These are phyloP conservation scores for Malassezia psittaci DNA, from an alignment of 1,284 basidiomycete genomes.

Conservation along the genomic window DNA sequence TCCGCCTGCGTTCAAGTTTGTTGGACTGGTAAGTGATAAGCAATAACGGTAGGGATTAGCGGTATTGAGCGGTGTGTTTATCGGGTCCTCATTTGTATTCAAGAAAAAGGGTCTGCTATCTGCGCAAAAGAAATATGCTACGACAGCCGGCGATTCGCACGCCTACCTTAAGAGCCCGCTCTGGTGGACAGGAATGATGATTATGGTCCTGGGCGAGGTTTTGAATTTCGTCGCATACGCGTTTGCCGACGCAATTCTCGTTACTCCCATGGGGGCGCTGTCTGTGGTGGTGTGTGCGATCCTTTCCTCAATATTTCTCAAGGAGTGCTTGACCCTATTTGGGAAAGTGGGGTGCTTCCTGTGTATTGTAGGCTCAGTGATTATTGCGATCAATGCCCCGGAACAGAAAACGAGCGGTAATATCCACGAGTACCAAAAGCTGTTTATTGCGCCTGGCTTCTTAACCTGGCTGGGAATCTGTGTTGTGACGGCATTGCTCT, in stretches of 20 bases:
- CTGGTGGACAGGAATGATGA: constrained; percentile 46
- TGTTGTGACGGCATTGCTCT: constrained; percentile 28
- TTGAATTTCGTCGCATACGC: constrained; percentile 60
- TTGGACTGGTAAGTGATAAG: constrained; percentile 54
- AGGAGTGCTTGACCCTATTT: constrained; percentile 61
- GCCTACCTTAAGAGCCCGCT: constrained; percentile 60
- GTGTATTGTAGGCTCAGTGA: constrained; percentile 71
- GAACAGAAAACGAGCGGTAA: constrained; percentile 67
- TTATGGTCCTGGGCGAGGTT: constrained; percentile 38
- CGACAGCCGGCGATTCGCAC: constrained; percentile 75
- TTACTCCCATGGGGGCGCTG: constrained; percentile 90
- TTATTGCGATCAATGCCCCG: constrained; percentile 63
- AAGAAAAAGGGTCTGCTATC: constrained; percentile 64
- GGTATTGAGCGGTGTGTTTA: constrained; percentile 71
- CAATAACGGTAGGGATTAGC: constrained; percentile 54
- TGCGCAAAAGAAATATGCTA: constrained; percentile 51
- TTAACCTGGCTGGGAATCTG: constrained; percentile 59
- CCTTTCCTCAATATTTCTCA: constrained; percentile 80
- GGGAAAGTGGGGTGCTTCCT: constrained; percentile 63
- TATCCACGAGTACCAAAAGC: constrained; percentile 65
- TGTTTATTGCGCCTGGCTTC: constrained; percentile 81
- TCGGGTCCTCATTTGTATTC: constrained; percentile 76
- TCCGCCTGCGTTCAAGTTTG: constrained; percentile 50
- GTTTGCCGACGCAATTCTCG: constrained; percentile 77
- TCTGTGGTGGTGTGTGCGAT: constrained; percentile 93